Base-by-base conservation (phyloP, 2,329 filamentous ascomycete genomes). In the Ophiocordyceps sinensis region DNA sequence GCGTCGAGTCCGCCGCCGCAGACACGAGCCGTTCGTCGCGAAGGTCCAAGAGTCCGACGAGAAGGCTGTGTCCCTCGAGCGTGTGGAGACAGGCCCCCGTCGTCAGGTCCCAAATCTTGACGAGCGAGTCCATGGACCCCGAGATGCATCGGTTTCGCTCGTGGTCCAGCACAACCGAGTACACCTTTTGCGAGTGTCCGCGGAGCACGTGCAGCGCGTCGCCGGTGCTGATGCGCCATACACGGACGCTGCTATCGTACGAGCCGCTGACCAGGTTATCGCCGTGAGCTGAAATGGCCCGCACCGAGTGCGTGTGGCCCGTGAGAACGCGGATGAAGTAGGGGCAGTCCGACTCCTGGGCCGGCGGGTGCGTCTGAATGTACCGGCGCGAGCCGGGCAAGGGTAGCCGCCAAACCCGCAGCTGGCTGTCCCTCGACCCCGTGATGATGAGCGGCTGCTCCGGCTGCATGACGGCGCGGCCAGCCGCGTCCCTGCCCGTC, bases 241-340 rank as follows among this genome's bases (percentile, higher is more conserved):
- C 89, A 30, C 89, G 79, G 5, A 98, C 91, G 0, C 84, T 91
- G 59, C 79, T 89, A 57, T 98, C 91, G 58, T 98, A 98, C 50
- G 89, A 96, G 19, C 91, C 91, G 52, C 88, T 95, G 26, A 98
- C 86, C n/a, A 98, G 71, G 0, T 86, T 95, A 56, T 98, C 91
- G 5, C 84, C 88, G 52, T 96, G 79, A 7, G 91, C 91, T 37
- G 91, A 88, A 51, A 98, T 96, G 31, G 91, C 89, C 40, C 91
- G 85, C 8, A 98, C 91, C 1, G 89, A 96, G 61, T 96, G 89
- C 29, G 78, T 78, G 56, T 98, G 91, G 1, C 91, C 91, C 10
- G 75, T 74, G 17, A 98, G 68, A 9, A 84, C 83, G 38, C 91
- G 82, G 45, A 98, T 78, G 55, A 95, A 96, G 62, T 94, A 98